Evolutionary conservation across 306 rosid species (phyloP).

Genomic region (Delonix regia): DNA sequence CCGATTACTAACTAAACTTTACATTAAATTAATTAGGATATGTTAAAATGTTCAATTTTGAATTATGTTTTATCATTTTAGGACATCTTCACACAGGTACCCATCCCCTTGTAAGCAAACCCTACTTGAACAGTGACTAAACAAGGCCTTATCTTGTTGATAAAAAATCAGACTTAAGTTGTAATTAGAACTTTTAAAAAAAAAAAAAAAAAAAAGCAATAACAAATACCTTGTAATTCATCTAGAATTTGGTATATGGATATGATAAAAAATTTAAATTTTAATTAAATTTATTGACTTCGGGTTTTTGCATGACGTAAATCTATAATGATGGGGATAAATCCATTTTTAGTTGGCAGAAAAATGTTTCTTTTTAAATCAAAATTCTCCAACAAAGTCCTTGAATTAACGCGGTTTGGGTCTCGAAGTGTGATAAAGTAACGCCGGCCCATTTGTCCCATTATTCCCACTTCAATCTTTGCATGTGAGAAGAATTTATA

Average conservation of each 20-base stretch:
- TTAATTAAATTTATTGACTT: not conserved
- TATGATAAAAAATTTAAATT: not conserved
- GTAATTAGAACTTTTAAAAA: too few relatives aligned
- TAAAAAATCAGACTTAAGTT: too few relatives aligned
- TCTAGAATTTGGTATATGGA: not conserved
- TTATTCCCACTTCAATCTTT: slow-evolving; percentile 9
- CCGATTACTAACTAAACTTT: slow-evolving; percentile 34
- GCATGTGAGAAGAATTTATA: slow-evolving; percentile 43
- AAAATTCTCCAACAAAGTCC: slow-evolving; percentile 13
- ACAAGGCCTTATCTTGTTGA: too few relatives aligned
- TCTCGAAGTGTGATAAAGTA: slow-evolving; percentile 41
- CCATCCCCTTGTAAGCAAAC: not conserved
- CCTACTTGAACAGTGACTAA: not conserved
- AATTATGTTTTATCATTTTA: not conserved
- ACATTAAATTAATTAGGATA: not conserved
- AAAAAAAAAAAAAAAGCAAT: too few relatives aligned
- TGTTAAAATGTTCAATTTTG: not conserved
- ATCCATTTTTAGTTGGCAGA: not conserved
- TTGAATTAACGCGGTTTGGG: slow-evolving; percentile 58
- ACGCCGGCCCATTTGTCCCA: slow-evolving; percentile 57
- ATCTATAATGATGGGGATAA: not conserved
- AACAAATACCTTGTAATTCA: not conserved
- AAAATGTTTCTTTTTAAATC: not conserved
- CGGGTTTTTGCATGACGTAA: not conserved
- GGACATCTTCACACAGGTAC: not conserved